Evolutionary conservation across 768 basidiomycete genomes (phyloP).

Genomic region (Fistulinella prunicolor): DNA sequence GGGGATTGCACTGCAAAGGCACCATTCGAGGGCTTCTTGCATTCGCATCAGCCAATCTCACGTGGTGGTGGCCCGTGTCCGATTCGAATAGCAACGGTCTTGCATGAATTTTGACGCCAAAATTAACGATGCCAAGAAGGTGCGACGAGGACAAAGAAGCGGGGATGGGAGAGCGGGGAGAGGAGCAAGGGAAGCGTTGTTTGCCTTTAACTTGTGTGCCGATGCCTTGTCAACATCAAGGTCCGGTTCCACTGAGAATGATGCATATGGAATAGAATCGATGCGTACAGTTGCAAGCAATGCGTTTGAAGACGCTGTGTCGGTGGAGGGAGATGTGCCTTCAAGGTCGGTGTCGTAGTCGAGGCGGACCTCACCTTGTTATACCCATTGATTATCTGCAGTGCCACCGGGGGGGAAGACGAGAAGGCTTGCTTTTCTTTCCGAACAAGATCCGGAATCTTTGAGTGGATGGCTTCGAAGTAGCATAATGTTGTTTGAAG

Average conservation of each 20-base stretch:
- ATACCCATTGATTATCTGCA: conserved; percentile 42
- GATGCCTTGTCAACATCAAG: conserved; percentile 10
- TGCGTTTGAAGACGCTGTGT: conserved; percentile 22
- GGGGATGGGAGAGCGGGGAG: conserved; percentile 64
- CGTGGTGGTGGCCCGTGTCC: conserved; percentile 87
- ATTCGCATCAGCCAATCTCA: conserved; percentile 88
- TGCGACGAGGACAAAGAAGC: conserved; percentile 81
- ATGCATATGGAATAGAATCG: conserved; percentile 12
- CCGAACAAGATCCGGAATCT: conserved; percentile 59
- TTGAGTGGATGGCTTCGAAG: conserved; percentile 74
- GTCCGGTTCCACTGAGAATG: conserved; percentile 17
- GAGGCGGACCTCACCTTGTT: conserved; percentile 42
- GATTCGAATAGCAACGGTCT: conserved; percentile 91
- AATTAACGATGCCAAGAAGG: conserved; percentile 86
- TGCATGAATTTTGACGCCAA: conserved; percentile 91
- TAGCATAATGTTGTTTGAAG: conserved; percentile 88
- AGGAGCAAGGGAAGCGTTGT: conserved; percentile 27
- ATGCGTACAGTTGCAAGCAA: conserved; percentile 46
- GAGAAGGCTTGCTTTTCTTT: conserved; percentile 48
- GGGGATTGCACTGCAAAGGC: conserved; percentile 80
- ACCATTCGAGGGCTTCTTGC: conserved; percentile 76
- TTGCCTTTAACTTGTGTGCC: conserved; percentile 12
- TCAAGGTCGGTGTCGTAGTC: conserved; percentile 38
- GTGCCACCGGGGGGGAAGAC: conserved; percentile 39
- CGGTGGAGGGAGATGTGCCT: conserved; percentile 6